Base-by-base conservation (phyloP, 495 filamentous ascomycete genomes). In the Rostrohypoxylon terebratum region DNA sequence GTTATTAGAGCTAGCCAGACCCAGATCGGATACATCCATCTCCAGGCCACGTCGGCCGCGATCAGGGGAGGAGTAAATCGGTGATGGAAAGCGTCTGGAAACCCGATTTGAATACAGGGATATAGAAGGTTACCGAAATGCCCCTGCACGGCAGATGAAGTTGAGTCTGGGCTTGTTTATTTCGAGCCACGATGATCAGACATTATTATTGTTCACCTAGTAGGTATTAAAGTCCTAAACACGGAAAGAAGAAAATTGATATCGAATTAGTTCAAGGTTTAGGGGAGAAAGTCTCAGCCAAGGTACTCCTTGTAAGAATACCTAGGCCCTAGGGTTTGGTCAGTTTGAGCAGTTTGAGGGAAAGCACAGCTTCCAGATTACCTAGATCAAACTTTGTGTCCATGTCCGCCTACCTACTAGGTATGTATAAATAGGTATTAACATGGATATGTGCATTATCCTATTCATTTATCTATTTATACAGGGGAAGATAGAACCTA, bases 111-210 rank as follows among this genome's bases (percentile, higher is more conserved):
- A 28, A 33, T 62, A 11, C 62, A 66, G 50, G 71, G 71, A 63
- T 69, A 63, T 51, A 59, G 31, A 57, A 57, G 51, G 28, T 34
- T 69, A 36, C 51, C 34, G 58, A 21, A 21, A 34, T 63, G 8
- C 59, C 36, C 47, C 28, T 66, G 8, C 51, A 55, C 71, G 71
- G 71, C 58, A 74, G 71, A 74, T 74, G 66, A 63, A 61, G 48
- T 55, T 28, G 31, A 47, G 13, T 33, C 47, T 28, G 33, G 40
- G 18, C 40, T 14, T 59, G 47, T 60, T 48, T 53, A 21, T 73
- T 64, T 47, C 59, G 31, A 34, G 51, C 18, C 25, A 33, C 21
- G 48, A 55, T 59, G 31, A 31, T 53, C 42, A 45, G 18, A 18
- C 42, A 42, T 42, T 16, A 42, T 42, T 16, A 51, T 62, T 28